phyloP scores from a whole-genome alignment of 2,329 filamentous ascomycete species.

The Karstenula rhodostoma region DNA sequence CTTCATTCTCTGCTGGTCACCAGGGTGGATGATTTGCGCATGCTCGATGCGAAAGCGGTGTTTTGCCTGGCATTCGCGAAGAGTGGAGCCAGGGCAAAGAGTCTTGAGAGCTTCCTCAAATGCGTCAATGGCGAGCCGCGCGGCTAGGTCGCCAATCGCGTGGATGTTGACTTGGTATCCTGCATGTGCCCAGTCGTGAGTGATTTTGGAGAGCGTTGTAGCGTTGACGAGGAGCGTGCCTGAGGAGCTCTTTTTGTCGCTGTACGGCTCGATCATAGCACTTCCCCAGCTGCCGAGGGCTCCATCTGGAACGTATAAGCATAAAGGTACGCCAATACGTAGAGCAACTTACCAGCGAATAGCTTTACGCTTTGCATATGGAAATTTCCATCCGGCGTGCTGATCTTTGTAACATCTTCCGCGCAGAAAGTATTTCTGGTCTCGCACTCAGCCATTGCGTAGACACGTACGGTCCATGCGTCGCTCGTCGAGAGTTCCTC shows the following conservation, averaged over 20 bases:
- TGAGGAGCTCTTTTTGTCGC: constrained; percentile 66
- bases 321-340: no score
- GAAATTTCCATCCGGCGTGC: constrained; percentile 59
- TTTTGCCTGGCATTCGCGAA: constrained; percentile 60
- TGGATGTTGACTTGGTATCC: constrained; percentile 77
- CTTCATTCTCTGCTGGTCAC: constrained; percentile 68
- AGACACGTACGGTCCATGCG: constrained; percentile 69
- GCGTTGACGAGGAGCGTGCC: constrained; percentile 73
- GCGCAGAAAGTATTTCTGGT: constrained; percentile 71
- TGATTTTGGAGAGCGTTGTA: constrained; percentile 63
- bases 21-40: constrained; percentile 72
- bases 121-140: constrained; percentile 70
- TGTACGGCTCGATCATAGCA: constrained; percentile 75
- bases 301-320: constrained; percentile 61
- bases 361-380: constrained; percentile 72
- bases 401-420: constrained; percentile 56
- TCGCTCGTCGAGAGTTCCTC: constrained; percentile 59
- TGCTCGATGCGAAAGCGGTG: constrained; percentile 74
- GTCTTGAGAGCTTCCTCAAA: constrained; percentile 65
- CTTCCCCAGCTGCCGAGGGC: constrained; percentile 76
- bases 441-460: constrained; percentile 73
- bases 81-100: constrained; percentile 57
- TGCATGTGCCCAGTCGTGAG: constrained; percentile 65
- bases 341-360: constrained; percentile 64
- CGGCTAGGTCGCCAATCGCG: constrained; percentile 75